Conservation (phyloP, 331 rosid species). For the Acacia pycnantha region DNA sequence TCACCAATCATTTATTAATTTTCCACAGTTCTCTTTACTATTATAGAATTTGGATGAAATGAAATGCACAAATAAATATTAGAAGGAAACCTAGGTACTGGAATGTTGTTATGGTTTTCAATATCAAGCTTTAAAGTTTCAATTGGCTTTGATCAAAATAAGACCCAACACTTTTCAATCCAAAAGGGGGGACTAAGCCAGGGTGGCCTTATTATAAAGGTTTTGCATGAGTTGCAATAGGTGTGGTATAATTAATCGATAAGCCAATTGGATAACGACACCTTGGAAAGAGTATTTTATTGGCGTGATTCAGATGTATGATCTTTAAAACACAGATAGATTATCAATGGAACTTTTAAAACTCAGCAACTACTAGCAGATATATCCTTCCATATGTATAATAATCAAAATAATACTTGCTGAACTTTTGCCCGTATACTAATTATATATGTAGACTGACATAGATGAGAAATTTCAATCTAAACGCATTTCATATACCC, state of each 20-base stretch:
- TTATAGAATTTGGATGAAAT: background rate
- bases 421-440: background rate
- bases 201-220: background rate
- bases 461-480: background rate
- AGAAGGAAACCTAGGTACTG: background rate
- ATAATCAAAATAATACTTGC: background rate
- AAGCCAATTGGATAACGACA: background rate
- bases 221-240: background rate
- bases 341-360: background rate
- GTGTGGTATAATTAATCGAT: background rate
- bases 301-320: background rate
- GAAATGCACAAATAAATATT: constrained; percentile 1
- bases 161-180: background rate
- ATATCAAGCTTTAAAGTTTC: background rate
- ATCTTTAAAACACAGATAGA: background rate
- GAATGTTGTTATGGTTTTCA: background rate
- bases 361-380: background rate
- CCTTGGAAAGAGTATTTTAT: background rate
- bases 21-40: background rate
- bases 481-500: background rate
- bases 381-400: background rate
- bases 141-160: background rate
- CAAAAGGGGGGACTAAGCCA: background rate
- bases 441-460: background rate
- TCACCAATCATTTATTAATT: background rate